Percentiles rank a stretch among this genome's conserved stretches.
phyloP scores from a whole-genome alignment of 2,329 filamentous ascomycete genomes.

The Apiospora saccharicola region DNA sequence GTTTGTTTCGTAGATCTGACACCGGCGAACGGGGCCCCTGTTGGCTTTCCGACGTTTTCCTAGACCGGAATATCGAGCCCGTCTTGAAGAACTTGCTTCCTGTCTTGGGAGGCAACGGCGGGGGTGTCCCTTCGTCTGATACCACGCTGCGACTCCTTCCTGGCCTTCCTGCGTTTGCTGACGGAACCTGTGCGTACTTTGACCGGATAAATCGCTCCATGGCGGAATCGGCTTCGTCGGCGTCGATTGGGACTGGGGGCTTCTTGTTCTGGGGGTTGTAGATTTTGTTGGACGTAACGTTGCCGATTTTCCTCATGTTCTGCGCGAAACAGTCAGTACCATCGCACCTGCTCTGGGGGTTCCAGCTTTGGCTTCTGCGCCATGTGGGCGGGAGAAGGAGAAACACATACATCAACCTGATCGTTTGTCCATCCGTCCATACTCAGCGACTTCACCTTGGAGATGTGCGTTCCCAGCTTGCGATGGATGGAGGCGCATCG shows the following conservation, averaged over 20 bases:
- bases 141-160: conserved; percentile 53
- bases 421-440: conserved; percentile 98
- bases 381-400: background rate
- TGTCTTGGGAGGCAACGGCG: conserved; percentile 69
- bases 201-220: conserved; percentile 96
- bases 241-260: conserved; percentile 85
- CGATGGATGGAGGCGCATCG: conserved; percentile 94
- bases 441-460: conserved; percentile 97
- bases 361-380: background rate
- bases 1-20: conserved; percentile 62
- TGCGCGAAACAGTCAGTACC: conserved; percentile 46
- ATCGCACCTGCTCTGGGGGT: background rate
- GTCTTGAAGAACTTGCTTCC: conserved; percentile 67
- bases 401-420: conserved; percentile 83
- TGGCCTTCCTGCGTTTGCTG: conserved; percentile 40
- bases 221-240: conserved; percentile 89
- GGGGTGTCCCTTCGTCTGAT: conserved; percentile 65
- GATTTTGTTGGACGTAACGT: conserved; percentile 81
- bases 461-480: conserved; percentile 96
- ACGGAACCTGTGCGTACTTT: conserved; percentile 77
- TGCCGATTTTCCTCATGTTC: conserved; percentile 96
- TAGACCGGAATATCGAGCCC: conserved; percentile 73
- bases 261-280: conserved; percentile 88
- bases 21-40: conserved; percentile 36
- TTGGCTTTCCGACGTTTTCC: conserved; percentile 54